Base-by-base conservation (phyloP, 1,284 basidiomycete species). In the Ustilago shanxiensis region DNA sequence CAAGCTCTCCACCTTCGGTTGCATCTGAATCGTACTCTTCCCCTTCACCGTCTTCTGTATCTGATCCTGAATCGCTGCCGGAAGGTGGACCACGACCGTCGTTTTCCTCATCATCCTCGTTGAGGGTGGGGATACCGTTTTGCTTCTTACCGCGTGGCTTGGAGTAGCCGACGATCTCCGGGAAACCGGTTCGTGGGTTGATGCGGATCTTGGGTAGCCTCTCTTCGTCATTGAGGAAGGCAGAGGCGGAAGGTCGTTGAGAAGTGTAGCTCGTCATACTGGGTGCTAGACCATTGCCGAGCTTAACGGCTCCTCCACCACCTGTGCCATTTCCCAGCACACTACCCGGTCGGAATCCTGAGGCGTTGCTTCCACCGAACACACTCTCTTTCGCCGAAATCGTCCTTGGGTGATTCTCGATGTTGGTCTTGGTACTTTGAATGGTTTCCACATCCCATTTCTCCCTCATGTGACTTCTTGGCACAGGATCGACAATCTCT, bases 361-460 rank as follows among this genome's bases (percentile, higher is more conserved):
- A 66, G 4, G 72, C 69, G 13, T 69, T 67, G 57, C 70, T 72
- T 26, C 70, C 66, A 10, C 77, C 77, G 24, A 77, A 77, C 1
- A 82, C 78, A 35, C 78, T 79, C 47, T 81, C 75, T 0, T 66
- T 63, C 2, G 83, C 82, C 16, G 71, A 54, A 37, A 86, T 79
- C 16, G 80, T 77, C 9, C 83, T 72, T 3, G 84, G 84, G 31
- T 85, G 84, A 53, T 86, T 86, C 52, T 83, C 80, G n/a, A 83
- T 31, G 44, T 86, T 86, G 3, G 84, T 84, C 66, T 80, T 83
- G 29, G 83, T 86, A 18, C 79, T 65, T 33, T 79, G 81, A 49
- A 86, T 78, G 20, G 84, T 79, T 63, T 86, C 81, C 6, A 84
- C 84, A 59, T 86, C 84, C 84, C 84, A 86, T 60, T 85, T 78